These are phyloP conservation scores for Nicotiana undulata DNA, from an alignment of 257 asterid species.

Conservation along the genomic window DNA sequence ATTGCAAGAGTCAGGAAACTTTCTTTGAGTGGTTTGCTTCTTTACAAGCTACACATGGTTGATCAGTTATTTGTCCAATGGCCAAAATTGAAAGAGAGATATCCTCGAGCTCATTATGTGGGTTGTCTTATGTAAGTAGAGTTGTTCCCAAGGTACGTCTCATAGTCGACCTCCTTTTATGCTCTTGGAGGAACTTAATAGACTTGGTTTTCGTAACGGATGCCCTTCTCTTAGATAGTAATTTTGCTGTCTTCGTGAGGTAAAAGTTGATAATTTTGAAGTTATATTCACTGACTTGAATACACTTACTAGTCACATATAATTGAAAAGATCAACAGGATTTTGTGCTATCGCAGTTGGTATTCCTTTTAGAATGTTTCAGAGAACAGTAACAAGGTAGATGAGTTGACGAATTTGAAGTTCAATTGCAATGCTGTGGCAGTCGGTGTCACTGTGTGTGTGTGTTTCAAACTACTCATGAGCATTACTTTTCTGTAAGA, in stretches of 20 bases:
- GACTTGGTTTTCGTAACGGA: neutral
- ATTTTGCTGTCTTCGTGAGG: no score
- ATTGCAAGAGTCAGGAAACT: slow-evolving; percentile 85
- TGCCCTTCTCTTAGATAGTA: neutral
- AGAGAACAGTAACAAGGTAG: neutral
- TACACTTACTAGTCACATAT: neutral
- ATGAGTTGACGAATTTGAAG: neutral
- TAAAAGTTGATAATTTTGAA: no score
- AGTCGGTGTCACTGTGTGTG: neutral
- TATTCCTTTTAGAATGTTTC: neutral
- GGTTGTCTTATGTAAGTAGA: slow-evolving; percentile 64
- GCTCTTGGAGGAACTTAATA: no score
- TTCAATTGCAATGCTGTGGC: neutral
- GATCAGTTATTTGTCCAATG: slow-evolving; percentile 89
- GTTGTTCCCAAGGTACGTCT: neutral
- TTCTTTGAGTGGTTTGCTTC: slow-evolving; percentile 75
- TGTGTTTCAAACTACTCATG: neutral
- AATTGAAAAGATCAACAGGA: neutral
- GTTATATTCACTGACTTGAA: neutral
- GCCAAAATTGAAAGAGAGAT: slow-evolving; percentile 68
- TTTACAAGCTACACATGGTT: slow-evolving; percentile 64
- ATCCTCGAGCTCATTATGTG: slow-evolving; percentile 71
- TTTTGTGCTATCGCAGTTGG: neutral
- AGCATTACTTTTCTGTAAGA: neutral
- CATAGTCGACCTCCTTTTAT: neutral